phyloP scores from a whole-genome alignment of 2,329 filamentous ascomycete genomes.

The Apiospora hydei region DNA sequence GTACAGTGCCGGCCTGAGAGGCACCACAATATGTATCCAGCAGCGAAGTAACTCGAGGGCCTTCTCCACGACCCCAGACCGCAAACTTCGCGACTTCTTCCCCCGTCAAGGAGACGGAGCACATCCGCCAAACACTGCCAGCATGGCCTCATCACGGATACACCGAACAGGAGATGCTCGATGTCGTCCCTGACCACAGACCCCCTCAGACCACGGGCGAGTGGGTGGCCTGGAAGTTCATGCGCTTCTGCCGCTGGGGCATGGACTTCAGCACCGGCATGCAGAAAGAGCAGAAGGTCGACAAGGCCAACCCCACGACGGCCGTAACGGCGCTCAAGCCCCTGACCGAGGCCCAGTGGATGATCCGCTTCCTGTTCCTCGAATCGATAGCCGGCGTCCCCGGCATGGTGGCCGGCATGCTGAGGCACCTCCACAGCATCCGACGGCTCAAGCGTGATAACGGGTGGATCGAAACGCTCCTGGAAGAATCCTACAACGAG shows the following conservation, averaged over 20 bases:
- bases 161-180: conserved; percentile 79
- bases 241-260: conserved; percentile 77
- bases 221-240: conserved; percentile 77
- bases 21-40: conserved; percentile 36
- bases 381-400: conserved; percentile 95
- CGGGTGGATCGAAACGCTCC: conserved; percentile 92
- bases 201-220: conserved; percentile 77
- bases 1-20: conserved; percentile 38
- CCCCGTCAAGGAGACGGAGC: conserved; percentile 66
- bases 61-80: conserved; percentile 59
- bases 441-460: conserved; percentile 90
- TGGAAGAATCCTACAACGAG: conserved; percentile 92
- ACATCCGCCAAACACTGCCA: conserved; percentile 68
- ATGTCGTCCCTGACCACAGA: conserved; percentile 79
- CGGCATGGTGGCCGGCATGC: conserved; percentile 96
- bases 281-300: conserved; percentile 73
- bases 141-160: conserved; percentile 78
- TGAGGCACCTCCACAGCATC: conserved; percentile 85
- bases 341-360: conserved; percentile 87
- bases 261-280: conserved; percentile 84
- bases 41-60: conserved; percentile 39
- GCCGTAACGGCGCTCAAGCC: conserved; percentile 61
- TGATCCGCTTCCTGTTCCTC: conserved; percentile 89
- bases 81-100: conserved; percentile 66
- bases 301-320: conserved; percentile 64